Evolutionary conservation across 306 rosid species (phyloP), one percentile per base, ranked within the genome.

Genomic region (Vigna reflexopilosa): DNA sequence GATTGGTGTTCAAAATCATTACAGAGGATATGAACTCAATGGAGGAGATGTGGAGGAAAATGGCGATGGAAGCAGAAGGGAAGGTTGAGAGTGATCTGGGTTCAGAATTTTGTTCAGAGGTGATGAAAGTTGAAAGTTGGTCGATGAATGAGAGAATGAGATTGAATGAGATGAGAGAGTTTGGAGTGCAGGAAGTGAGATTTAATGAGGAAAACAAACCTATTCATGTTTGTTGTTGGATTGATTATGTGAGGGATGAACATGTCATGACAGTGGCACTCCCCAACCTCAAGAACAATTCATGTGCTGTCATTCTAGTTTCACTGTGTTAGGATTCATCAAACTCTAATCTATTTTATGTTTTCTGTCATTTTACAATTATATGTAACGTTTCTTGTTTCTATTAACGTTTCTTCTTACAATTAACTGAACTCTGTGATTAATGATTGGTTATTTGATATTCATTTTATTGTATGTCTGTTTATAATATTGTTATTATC

Each of bases 181-280:
- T 88, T 14, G 91, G 89, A 57, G 72, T 11, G 3, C 59, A 77
- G 11, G 86, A 83, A 72, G 54, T 88, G 1, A 86, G 75, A 24
- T 88, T 90, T 72, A 70, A 40, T 4, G 65, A 77, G 55, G 88
- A 85, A 30, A 85, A 87, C 44, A 77, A 77, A 71, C 81, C 88
- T 3, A 55, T 82, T 8, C 50, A 45, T 6, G 85, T 90, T 63
- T 90, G 91, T 32, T 58, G 75, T 73, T 90, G 92, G 92, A 50
- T 85, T 80, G 88, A 82, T 36, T 85, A 78, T 0, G 51, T 63
- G 55, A 62, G 76, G 24, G 74, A 78, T 36, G 82, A 83, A 0
- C 50, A 57, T 58, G 86, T 78, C 8, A 52, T 87, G 80, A 70
- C 83, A 51, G 66, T 42, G 0, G n/a, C 49, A 34, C 69, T 85